Base-by-base conservation (phyloP, 192 early-diverging fungal genomes). In the Linnemannia zychae region DNA sequence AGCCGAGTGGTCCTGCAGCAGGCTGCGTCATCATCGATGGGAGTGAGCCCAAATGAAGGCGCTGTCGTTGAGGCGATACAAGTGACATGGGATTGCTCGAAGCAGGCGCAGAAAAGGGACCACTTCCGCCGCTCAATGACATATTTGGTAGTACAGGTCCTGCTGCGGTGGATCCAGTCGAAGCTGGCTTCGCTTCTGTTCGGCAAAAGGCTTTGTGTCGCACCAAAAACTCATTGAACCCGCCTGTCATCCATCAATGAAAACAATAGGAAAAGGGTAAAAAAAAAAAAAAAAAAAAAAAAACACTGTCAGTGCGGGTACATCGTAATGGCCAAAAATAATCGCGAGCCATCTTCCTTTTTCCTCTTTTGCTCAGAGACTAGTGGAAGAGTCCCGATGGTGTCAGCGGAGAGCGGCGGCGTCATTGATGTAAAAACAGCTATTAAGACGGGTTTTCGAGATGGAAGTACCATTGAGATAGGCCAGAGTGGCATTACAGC, bases 401-500 rank as follows among this genome's bases (percentile, higher is more conserved):
- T 63, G 57, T 63, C 57, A 63, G 57, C 15, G 12, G 28, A 63
- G 57, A 63, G 57, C 57, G 57, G 57, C 57, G 28, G 57, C 57
- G 24, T 63, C 57, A 31, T 31, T 63, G 57, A 63, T 44, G n/a
- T n/a, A 44, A 44, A 44, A 44, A 44, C 40, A 44, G 40, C 40
- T 44, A 9, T 44, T n/a, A n/a, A n/a, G 40, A 68, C 44, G 34
- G 36, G 15, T 53, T 60, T 7, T 4, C 22, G 1, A 28, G 12
- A 63, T 28, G 28, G 28, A 63, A 63, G 76, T 88, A 91, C 91
- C 91, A 76, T 80, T 70, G 63, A 91, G 78, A 76, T 82, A 91
- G 33, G 77, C 79, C 28, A 93, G 38, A 4, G 77, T 81, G 15
- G 89, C 90, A 33, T 79, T 88, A 44, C 75, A 91, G 28, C 84